Evolutionary conservation across 108 stramenopile species (phyloP).

Genomic region (Cyclotella atomus): DNA sequence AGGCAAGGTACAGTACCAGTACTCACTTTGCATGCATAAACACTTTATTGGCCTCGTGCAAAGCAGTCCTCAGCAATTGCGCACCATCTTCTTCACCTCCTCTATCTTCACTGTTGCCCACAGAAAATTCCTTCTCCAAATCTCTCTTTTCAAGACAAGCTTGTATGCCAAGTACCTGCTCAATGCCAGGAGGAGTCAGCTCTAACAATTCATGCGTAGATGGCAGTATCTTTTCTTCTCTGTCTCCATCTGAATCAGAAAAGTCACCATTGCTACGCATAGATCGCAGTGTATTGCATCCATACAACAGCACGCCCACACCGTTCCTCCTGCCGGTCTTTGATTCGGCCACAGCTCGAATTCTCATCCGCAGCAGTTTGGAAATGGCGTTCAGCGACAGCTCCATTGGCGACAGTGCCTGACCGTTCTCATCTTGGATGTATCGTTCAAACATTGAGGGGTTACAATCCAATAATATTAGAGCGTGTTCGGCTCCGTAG

Average conservation of each 20-base stretch:
- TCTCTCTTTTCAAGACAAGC: conserved; percentile 40
- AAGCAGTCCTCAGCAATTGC: conserved; percentile 14
- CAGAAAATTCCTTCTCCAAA: conserved; percentile 62
- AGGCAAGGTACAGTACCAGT: background rate
- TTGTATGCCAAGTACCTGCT: conserved; percentile 32
- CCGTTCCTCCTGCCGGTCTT: conserved; percentile 74
- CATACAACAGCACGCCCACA: conserved; percentile 65
- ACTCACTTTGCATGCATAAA: conserved; percentile 59
- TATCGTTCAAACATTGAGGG: conserved; percentile 61
- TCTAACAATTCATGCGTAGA: conserved; percentile 59
- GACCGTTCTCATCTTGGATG: conserved; percentile 5
- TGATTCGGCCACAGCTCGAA: conserved; percentile 60
- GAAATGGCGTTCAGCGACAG: conserved; percentile 53
- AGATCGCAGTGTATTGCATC: conserved; percentile 26
- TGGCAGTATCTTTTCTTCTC: conserved; percentile 23
- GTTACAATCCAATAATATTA: conserved; percentile 70
- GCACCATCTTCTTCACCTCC: conserved; percentile 15
- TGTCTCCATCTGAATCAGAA: conserved; percentile 39
- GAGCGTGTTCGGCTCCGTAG: conserved; percentile 63
- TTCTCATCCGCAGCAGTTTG: conserved; percentile 45
- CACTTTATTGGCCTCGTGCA: conserved; percentile 55
- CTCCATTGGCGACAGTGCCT: conserved; percentile 49
- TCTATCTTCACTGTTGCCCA: background rate
- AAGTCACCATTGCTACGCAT: background rate
- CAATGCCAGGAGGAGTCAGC: conserved; percentile 67